These are phyloP conservation scores for Leccinum aurantiacum DNA, from an alignment of 768 basidiomycete species.

Conservation along the genomic window DNA sequence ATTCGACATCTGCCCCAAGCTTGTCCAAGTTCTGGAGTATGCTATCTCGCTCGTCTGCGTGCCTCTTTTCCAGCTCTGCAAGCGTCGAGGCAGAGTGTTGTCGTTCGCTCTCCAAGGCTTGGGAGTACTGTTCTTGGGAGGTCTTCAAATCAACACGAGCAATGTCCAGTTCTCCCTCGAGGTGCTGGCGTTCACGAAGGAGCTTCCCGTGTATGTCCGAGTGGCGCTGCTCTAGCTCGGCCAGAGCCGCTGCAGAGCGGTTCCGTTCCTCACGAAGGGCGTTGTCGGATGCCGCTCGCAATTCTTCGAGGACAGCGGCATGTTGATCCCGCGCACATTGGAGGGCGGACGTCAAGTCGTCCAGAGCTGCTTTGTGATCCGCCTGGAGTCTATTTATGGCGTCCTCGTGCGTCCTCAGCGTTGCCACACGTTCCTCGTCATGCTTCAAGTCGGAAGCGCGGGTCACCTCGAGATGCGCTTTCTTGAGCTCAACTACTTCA, in stretches of 20 bases:
- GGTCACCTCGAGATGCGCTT: conserved; percentile 46
- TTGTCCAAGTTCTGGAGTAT: conserved; percentile 49
- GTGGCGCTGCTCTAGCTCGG: conserved; percentile 52
- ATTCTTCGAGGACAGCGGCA: conserved; percentile 37
- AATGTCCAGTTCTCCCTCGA: conserved; percentile 56
- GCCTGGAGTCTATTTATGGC: conserved; percentile 40
- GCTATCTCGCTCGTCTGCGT: conserved; percentile 22
- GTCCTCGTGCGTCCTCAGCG: conserved; percentile 44
- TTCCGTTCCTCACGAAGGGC: conserved; percentile 48
- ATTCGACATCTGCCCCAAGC: conserved; percentile 51
- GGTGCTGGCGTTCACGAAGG: conserved; percentile 35
- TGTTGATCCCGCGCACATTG: conserved; percentile 38
- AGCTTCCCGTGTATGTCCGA: conserved; percentile 46
- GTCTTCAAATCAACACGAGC: conserved; percentile 46
- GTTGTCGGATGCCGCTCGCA: conserved; percentile 33
- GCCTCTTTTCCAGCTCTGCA: conserved; percentile 18
- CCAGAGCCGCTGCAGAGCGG: conserved; percentile 43
- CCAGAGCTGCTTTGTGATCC: conserved; percentile 50
- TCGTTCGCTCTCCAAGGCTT: conserved; percentile 29
- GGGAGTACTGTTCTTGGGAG: conserved; percentile 17
- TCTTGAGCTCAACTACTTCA: conserved; percentile 50
- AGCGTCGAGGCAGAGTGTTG: conserved; percentile 23
- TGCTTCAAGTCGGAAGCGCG: conserved; percentile 28
- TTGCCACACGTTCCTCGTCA: conserved; percentile 37
- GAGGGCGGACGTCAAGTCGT: conserved; percentile 41